Evolutionary conservation across 2,329 filamentous ascomycete species (phyloP).

Genomic region (Xylaria arbuscula): DNA sequence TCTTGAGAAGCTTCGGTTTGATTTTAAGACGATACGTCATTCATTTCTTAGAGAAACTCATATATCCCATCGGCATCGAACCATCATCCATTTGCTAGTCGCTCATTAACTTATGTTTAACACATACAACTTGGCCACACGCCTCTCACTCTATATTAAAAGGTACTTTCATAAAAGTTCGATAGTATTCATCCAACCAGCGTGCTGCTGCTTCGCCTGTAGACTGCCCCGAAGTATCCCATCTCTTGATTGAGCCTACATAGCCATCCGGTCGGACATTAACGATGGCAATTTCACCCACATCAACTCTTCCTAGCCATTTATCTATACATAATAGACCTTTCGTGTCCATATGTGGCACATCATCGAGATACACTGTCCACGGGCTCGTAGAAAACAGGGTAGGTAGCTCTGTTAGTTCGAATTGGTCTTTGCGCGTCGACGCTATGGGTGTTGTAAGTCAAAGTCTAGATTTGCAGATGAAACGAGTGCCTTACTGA

Average conservation of each 20-base stretch:
- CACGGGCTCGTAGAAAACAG: slow-evolving; percentile 44
- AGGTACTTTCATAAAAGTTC: slow-evolving; percentile 61
- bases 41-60: too few relatives aligned
- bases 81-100: too few relatives aligned
- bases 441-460: slow-evolving; percentile 38
- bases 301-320: slow-evolving; percentile 43
- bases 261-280: slow-evolving; percentile 48
- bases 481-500: slow-evolving; percentile 62
- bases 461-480: background rate
- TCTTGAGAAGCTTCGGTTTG: too few relatives aligned
- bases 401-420: slow-evolving; percentile 43
- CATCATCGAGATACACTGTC: slow-evolving; percentile 48
- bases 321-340: slow-evolving; percentile 44
- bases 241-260: slow-evolving; percentile 45
- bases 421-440: slow-evolving; percentile 44
- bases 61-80: too few relatives aligned
- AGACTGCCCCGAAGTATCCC: slow-evolving; percentile 44
- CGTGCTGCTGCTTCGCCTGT: slow-evolving; percentile 63
- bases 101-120: too few relatives aligned
- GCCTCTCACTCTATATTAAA: background rate
- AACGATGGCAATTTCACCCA: slow-evolving; percentile 42
- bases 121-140: background rate
- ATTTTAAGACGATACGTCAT: too few relatives aligned
- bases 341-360: slow-evolving; percentile 44
- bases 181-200: slow-evolving; percentile 67